These are phyloP conservation scores for Thuja plicata DNA, from an alignment of 83 land plant genomes.

Conservation along the genomic window DNA sequence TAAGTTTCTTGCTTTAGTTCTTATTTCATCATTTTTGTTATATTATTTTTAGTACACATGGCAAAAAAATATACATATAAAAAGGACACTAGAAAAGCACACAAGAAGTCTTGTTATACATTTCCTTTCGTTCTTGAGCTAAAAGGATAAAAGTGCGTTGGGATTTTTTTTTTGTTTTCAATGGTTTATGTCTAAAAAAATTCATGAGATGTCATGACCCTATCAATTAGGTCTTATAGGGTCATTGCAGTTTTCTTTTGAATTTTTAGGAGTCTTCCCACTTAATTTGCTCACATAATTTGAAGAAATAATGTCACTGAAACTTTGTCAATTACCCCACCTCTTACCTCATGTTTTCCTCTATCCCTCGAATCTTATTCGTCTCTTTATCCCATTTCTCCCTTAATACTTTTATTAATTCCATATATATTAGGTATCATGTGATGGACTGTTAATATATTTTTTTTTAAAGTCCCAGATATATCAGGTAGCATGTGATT, in stretches of 20 bases:
- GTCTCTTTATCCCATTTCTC: no score
- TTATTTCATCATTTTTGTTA: background rate
- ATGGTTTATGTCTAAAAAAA: background rate
- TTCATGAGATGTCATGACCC: background rate
- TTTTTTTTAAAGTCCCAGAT: no score
- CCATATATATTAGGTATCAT: no score
- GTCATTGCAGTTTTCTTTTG: background rate
- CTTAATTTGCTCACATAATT: background rate
- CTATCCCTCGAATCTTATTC: no score
- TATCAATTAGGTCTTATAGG: background rate
- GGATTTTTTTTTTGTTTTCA: background rate
- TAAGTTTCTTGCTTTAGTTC: conserved; percentile 38
- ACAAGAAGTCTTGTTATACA: background rate
- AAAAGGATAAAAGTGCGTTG: background rate
- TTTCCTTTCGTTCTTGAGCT: background rate
- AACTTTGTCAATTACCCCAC: no score
- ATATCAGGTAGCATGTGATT: no score
- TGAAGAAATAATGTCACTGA: background rate
- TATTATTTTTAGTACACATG: background rate
- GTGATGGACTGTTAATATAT: no score
- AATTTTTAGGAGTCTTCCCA: background rate
- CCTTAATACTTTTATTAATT: no score
- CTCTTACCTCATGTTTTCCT: no score
- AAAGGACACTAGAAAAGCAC: background rate
- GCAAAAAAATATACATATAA: background rate